Evolutionary conservation across 1,284 basidiomycete species (phyloP).

Genomic region (Leccinum ponderosum): DNA sequence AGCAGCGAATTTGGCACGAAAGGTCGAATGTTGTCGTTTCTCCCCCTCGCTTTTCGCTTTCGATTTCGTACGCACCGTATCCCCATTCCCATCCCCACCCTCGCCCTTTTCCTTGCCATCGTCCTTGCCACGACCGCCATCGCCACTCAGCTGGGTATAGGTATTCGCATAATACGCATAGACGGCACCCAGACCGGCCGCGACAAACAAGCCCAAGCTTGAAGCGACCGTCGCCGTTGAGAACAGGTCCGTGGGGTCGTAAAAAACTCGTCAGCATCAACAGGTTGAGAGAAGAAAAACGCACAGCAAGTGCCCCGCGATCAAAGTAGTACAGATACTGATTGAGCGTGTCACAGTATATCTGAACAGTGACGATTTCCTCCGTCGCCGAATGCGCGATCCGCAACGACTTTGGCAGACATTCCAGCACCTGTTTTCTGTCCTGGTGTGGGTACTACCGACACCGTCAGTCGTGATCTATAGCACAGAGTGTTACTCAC

Average conservation of each 20-base stretch:
- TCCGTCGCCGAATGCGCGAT: too few species aligned
- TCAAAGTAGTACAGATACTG: too few species aligned
- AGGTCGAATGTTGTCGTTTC: constrained; percentile 75
- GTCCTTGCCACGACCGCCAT: not conserved
- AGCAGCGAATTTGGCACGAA: constrained; percentile 94
- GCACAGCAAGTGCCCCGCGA: too few species aligned
- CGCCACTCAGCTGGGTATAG: constrained; percentile 4
- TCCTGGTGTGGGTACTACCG: too few species aligned
- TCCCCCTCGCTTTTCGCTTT: not conserved
- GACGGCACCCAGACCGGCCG: constrained; percentile 20
- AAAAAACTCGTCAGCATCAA: too few species aligned
- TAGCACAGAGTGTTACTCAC: too few species aligned
- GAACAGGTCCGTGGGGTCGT: not conserved
- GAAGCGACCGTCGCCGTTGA: constrained; percentile 27
- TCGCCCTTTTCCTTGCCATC: not conserved
- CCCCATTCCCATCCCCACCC: not conserved
- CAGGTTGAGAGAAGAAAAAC: too few species aligned
- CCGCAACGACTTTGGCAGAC: too few species aligned
- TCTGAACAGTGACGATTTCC: too few species aligned
- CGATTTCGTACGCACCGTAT: not conserved
- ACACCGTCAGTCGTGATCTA: too few species aligned
- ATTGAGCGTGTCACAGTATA: too few species aligned
- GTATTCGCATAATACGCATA: constrained; percentile 15
- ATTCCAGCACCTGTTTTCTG: too few species aligned
- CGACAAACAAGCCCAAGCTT: constrained; percentile 8